Conservation (phyloP, 495 filamentous ascomycete species). For the Podospora conica region DNA sequence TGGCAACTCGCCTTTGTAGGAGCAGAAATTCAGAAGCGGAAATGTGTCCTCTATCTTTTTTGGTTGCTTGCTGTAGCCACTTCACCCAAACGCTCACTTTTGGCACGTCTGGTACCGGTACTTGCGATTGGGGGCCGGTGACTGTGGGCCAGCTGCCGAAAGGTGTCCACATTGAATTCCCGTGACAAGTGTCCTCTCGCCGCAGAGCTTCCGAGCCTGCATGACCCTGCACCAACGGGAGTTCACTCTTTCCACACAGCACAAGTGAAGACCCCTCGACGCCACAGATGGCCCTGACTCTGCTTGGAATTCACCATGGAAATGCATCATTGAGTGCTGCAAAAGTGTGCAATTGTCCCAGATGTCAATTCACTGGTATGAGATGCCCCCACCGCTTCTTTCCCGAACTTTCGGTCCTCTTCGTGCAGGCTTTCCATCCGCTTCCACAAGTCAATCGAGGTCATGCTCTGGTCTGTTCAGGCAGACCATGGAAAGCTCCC, state of each 20-base stretch:
- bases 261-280: neutral
- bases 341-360: neutral
- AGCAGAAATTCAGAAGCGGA: conserved; percentile 19
- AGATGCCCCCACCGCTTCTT: neutral
- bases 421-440: neutral
- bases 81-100: conserved; percentile 16
- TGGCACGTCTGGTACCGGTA: conserved; percentile 14
- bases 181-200: conserved; percentile 3
- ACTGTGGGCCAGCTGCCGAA: neutral
- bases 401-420: neutral
- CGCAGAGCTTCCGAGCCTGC: neutral
- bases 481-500: neutral
- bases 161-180: conserved; percentile 1
- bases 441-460: neutral
- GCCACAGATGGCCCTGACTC: neutral
- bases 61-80: conserved; percentile 18
- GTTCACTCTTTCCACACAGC: neutral
- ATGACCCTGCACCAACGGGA: neutral
- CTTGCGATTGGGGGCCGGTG: neutral
- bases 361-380: neutral
- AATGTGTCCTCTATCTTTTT: conserved; percentile 31
- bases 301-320: neutral
- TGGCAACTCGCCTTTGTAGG: conserved; percentile 10
- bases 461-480: neutral
- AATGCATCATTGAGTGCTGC: neutral